These are phyloP conservation scores for Flammula alnicola DNA, from an alignment of 1,284 basidiomycete genomes.

Conservation along the genomic window DNA sequence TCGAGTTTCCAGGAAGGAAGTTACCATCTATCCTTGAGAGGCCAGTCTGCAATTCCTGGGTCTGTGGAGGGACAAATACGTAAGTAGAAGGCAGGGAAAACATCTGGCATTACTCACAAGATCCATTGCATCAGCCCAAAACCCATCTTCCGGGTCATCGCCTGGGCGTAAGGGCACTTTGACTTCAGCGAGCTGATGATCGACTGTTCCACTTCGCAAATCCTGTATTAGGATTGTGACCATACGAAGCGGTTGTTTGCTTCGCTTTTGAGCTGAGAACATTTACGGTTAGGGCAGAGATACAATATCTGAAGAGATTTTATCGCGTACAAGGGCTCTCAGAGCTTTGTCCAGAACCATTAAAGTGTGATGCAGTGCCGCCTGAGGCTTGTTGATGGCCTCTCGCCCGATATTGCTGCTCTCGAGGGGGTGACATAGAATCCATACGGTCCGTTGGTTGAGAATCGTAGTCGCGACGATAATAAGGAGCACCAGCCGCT, in stretches of 20 bases:
- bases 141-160: slow-evolving; percentile 54
- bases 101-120: slow-evolving; percentile 41
- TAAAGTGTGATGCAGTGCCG: slow-evolving; percentile 10
- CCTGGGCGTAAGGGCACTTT: slow-evolving; percentile 54
- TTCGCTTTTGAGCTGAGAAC: slow-evolving; percentile 7
- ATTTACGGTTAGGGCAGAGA: background rate
- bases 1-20: slow-evolving; percentile 9
- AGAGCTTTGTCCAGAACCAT: slow-evolving; percentile 1
- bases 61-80: slow-evolving; percentile 32
- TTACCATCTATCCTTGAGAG: slow-evolving; percentile 74
- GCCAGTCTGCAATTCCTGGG: slow-evolving; percentile 58
- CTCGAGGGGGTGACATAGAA: slow-evolving; percentile 14
- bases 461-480: slow-evolving; percentile 39
- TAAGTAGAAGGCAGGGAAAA: background rate
- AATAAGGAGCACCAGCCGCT: slow-evolving; percentile 26
- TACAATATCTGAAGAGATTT: background rate
- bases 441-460: slow-evolving; percentile 22
- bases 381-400: slow-evolving; percentile 4
- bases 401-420: slow-evolving; percentile 8
- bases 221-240: slow-evolving; percentile 73
- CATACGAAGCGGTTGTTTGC: slow-evolving; percentile 36
- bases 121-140: slow-evolving; percentile 71
- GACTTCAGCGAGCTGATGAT: slow-evolving; percentile 68
- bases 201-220: slow-evolving; percentile 50
- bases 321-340: background rate